Base-by-base conservation (phyloP, 257 asterid species). In the Apocynum venetum region DNA sequence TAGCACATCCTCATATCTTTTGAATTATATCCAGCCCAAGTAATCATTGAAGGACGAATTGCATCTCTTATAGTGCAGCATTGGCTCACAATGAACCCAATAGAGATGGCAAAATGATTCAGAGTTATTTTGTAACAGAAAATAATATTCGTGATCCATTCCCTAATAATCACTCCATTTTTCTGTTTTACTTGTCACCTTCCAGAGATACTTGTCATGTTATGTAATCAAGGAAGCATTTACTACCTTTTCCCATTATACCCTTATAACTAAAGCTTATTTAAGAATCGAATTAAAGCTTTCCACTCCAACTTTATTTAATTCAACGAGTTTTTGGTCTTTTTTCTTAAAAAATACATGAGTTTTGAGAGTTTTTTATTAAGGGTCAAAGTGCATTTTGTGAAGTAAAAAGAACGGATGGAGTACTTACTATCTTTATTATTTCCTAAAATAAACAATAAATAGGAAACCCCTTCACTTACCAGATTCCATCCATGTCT, bases 401-500 rank as follows among this genome's bases (percentile, higher is more conserved):
- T 25, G 31, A 25, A 25, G 31, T 25, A 25, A 25, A 25, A 25
- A 25, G 31, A 0, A 25, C 31, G 31, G 31, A 25, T 25, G 31
- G 31, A 25, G 31, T 25, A 44, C 43, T 41, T 67, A 65, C 40
- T 13, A 1, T 17, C 0, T 41, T 67, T 15, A 41, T 41, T 67
- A 44, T 25, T 25, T 38, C 51, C 31, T 8, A 15, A 40, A 7
- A 43, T 2, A 67, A 13, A 65, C 0, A 13, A 14, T 13, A 64
- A 8, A 6, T 66, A 40, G 31, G 15, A 20, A 66, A 61, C 25
- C 17, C 35, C 12, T 17, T 59, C 64, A 71, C 81, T 80, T 82
- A 95, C 98, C 99, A 77, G 98, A 95, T 80, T 95, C 99, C 97
- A 95, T 93, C 99, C 99, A 95, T 53, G 96, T 93, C 80, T 93